A percentile compares a stretch with the other conserved stretches of the same genome.
These are phyloP conservation scores for Amanita molliuscula DNA, from an alignment of 768 basidiomycete species.

Conservation along the genomic window DNA sequence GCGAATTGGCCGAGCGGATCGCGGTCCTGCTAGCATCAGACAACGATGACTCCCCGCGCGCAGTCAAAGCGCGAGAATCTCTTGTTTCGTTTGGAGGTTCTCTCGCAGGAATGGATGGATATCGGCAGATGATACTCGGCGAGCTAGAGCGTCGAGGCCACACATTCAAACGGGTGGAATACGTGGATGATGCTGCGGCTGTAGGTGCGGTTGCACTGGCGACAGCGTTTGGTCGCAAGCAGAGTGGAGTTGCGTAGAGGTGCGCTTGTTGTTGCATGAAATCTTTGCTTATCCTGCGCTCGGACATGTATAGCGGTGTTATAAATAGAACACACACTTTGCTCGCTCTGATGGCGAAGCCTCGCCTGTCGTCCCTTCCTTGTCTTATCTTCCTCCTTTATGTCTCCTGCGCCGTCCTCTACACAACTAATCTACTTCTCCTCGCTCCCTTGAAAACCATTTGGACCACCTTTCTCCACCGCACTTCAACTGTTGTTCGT, in stretches of 20 bases:
- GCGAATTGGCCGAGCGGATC: conserved; percentile 49
- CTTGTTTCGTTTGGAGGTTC: conserved; percentile 78
- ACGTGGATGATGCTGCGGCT: conserved; percentile 59
- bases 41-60: conserved; percentile 16
- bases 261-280: not conserved
- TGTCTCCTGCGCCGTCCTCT: conserved; percentile 28
- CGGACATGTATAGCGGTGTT: not conserved
- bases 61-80: conserved; percentile 41
- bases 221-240: conserved; percentile 11
- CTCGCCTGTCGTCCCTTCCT: conserved; percentile 9
- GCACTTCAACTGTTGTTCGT: conserved; percentile 11
- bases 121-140: conserved; percentile 46
- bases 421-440: conserved; percentile 26
- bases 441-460: conserved; percentile 9
- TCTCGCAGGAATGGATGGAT: conserved; percentile 50
- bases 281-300: not conserved
- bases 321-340: not conserved
- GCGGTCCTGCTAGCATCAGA: conserved; percentile 38
- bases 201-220: conserved; percentile 54
- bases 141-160: conserved; percentile 48
- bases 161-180: conserved; percentile 53
- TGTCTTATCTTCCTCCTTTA: conserved; percentile 24
- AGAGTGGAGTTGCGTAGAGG: too few relatives aligned
- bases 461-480: conserved; percentile 3
- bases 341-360: conserved; percentile 4